Base-by-base conservation (phyloP, 805 yeast genomes). In the Candida schatavii region DNA sequence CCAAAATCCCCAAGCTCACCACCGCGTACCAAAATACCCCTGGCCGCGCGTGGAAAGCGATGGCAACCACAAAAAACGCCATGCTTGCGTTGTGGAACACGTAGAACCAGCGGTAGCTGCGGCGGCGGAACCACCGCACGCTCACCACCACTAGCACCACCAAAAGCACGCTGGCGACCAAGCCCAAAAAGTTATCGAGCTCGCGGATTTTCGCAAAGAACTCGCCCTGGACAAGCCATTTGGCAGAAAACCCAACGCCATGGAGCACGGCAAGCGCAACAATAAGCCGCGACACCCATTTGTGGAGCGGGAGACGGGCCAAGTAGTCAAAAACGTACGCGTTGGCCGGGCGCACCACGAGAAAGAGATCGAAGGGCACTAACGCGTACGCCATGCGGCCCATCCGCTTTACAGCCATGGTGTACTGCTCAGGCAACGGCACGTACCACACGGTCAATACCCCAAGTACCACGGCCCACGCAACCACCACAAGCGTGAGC, bases 11-110 rank as follows among this genome's bases (percentile, higher is more conserved):
- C 2, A 56, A 29, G 37, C 62, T 61, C 3, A 68, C 13, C 2
- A 56, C 17, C 3, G 69, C 54, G 29, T 61, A 61, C 15, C 67
- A 47, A 0, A 64, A 50, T 1, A 83, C 85, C 1, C 82, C 81
- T 0, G 91, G 91, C 46, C 91, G 72, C 1, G 93, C 86, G 60
- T 85, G 95, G 39, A 75, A 64, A 1, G 71, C 67, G 4, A 78
- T 68, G 19, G 78, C 48, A 1, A 68, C 48, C 3, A 81, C 59
- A 41, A 75, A 67, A 1, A 62, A 23, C 61, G 77, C 64, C 6
- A 78, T 70, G 2, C 78, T 66, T 3, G 77, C 27, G 40, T 79
- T 74, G 56, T 85, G 95, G 15, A 71, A 46, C 2, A 77, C 37
- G 54, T 81, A 85, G 52, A 86, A 85, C 0, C 62, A 45, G 15